phyloP scores from a whole-genome alignment of 768 basidiomycete species.

The Boletus bicolor region DNA sequence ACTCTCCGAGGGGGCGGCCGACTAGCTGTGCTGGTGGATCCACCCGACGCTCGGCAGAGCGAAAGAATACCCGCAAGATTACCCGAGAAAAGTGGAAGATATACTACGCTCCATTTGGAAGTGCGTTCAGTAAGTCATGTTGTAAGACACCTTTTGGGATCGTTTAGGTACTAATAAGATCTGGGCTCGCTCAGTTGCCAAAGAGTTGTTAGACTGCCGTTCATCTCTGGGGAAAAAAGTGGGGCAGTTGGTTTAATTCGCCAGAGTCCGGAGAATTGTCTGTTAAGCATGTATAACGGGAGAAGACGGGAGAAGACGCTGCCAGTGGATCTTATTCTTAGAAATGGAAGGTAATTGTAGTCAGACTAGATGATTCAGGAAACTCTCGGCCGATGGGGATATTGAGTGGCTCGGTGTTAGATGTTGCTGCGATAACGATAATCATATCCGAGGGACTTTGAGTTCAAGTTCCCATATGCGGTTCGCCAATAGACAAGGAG shows the following conservation, averaged over 20 bases:
- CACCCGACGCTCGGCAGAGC: slow-evolving; percentile 11
- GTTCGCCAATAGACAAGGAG: neutral
- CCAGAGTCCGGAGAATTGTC: neutral
- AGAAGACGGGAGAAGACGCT: neutral
- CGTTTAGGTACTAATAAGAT: too few relatives aligned
- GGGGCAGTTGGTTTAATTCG: neutral
- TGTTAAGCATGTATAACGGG: neutral
- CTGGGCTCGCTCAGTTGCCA: neutral
- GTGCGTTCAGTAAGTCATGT: neutral
- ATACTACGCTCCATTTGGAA: too few relatives aligned
- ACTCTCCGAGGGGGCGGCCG: slow-evolving; percentile 7
- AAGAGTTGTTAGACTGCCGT: neutral
- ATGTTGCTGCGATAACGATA: neutral
- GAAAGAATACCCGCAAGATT: neutral
- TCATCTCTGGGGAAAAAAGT: neutral
- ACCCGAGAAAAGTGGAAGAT: neutral
- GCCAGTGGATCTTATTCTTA: neutral
- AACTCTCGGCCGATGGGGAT: slow-evolving; percentile 1
- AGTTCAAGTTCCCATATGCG: neutral
- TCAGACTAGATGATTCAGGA: neutral
- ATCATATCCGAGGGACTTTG: neutral
- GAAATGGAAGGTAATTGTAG: neutral
- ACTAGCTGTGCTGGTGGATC: slow-evolving; percentile 15
- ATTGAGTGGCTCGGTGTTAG: slow-evolving; percentile 3
- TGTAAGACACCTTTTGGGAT: neutral